Conservation (phyloP, 2,329 filamentous ascomycete species). For the Dryadomyces quercus-mongolicae region DNA sequence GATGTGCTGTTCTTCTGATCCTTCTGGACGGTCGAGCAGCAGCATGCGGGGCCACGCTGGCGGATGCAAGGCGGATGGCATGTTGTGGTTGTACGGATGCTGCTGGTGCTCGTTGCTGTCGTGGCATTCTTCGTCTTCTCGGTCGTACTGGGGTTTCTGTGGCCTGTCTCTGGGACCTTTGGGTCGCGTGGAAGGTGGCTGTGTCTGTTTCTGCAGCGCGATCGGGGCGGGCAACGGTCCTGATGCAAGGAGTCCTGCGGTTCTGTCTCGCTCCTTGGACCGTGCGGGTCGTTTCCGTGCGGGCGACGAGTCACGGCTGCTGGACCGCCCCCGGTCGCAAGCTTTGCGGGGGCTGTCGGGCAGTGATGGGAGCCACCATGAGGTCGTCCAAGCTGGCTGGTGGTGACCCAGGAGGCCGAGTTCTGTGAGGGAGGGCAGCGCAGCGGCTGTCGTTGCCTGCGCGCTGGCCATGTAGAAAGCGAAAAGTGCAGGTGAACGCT, state of each 20-base stretch:
- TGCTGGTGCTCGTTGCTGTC: background rate
- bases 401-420: constrained; percentile 8
- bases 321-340: background rate
- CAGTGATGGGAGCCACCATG: constrained; percentile 4
- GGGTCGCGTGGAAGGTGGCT: background rate
- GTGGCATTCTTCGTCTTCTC: background rate
- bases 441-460: background rate
- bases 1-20: background rate
- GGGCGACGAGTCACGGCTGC: background rate
- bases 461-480: background rate
- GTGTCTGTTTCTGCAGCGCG: background rate
- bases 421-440: constrained; percentile 8
- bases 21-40: background rate
- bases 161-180: background rate
- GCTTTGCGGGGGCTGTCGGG: background rate
- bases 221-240: background rate
- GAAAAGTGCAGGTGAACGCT: background rate
- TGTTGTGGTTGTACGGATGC: background rate
- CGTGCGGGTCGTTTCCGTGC: constrained; percentile 2
- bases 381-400: background rate
- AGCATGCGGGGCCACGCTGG: background rate
- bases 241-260: background rate
- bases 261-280: background rate
- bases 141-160: background rate
- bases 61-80: background rate